A percentile compares a stretch with the other conserved stretches of the same genome.
These are phyloP conservation scores for Fusarium sp. DNA, from an alignment of 2,329 filamentous ascomycete species.

Conservation along the genomic window DNA sequence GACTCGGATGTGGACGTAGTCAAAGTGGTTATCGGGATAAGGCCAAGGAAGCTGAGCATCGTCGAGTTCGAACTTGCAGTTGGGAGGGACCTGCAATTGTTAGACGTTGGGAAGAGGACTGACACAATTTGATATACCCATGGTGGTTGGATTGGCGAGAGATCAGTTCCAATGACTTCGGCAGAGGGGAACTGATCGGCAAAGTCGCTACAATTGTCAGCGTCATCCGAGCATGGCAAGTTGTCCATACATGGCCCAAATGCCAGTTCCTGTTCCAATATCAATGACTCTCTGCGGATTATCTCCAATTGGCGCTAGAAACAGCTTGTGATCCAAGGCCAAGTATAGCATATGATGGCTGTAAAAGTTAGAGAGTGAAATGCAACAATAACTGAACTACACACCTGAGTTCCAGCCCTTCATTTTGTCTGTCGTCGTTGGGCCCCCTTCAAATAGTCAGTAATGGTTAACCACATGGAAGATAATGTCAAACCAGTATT, in stretches of 20 bases:
- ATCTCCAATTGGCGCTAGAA: background rate
- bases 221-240: no score
- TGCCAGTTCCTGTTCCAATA: conserved; percentile 1
- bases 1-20: conserved; percentile 70
- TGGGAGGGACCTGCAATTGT: conserved; percentile 55
- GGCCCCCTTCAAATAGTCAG: conserved; percentile 28
- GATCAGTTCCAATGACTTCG: conserved; percentile 63
- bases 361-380: background rate
- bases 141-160: conserved; percentile 66
- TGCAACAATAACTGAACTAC: background rate
- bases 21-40: conserved; percentile 55
- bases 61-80: conserved; percentile 58
- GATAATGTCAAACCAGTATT: conserved; percentile 29
- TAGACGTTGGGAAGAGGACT: conserved; percentile 49
- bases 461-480: background rate
- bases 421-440: conserved; percentile 45
- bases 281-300: background rate
- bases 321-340: background rate
- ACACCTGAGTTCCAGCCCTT: conserved; percentile 41
- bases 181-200: conserved; percentile 57
- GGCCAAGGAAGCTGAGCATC: conserved; percentile 48
- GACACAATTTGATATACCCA: conserved; percentile 52
- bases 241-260: background rate
- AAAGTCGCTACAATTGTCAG: conserved; percentile 57
- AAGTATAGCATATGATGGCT: background rate